Percentiles rank a stretch among this genome's conserved stretches.
These are phyloP conservation scores for Monilinia polystroma DNA, from an alignment of 2,329 filamentous ascomycete species.

Conservation along the genomic window DNA sequence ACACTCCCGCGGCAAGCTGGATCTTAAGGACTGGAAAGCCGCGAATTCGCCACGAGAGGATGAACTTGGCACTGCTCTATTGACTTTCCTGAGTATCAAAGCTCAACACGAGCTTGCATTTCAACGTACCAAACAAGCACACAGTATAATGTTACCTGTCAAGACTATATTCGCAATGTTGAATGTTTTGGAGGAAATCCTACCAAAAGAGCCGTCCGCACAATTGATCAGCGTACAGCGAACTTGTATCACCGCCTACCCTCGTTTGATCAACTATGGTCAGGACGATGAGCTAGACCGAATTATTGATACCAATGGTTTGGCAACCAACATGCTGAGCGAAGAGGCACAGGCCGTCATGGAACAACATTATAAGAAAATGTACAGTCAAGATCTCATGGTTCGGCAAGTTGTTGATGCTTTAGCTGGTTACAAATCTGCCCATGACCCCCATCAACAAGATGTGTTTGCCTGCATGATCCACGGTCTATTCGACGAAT, in stretches of 20 bases:
- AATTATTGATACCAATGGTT: constrained; percentile 82
- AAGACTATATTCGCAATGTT: constrained; percentile 82
- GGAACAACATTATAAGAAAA: constrained; percentile 96
- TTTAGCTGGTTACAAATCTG: constrained; percentile 84
- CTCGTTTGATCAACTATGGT: constrained; percentile 92
- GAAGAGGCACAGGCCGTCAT: constrained; percentile 81
- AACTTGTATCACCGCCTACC: constrained; percentile 87
- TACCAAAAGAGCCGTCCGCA: constrained; percentile 57
- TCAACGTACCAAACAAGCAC: constrained; percentile 60
- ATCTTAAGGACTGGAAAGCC: constrained; percentile 78
- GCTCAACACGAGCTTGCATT: constrained; percentile 74
- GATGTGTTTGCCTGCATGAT: constrained; percentile 99
- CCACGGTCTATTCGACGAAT: constrained; percentile 95
- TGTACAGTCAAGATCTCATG: constrained; percentile 90
- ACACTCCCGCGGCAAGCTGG: constrained; percentile 75
- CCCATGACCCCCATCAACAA: constrained; percentile 78
- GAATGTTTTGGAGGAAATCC: constrained; percentile 71
- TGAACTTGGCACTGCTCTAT: constrained; percentile 68
- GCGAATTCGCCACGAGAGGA: constrained; percentile 64
- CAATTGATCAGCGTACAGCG: constrained; percentile 81
- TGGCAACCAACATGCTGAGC: constrained; percentile 77
- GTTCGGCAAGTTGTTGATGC: constrained; percentile 83
- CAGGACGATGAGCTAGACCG: constrained; percentile 75
- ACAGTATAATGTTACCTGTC: constrained; percentile 75
- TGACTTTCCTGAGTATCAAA: constrained; percentile 82